Evolutionary conservation across 495 filamentous ascomycete species (phyloP).

Genomic region (Tuber magnatum): DNA sequence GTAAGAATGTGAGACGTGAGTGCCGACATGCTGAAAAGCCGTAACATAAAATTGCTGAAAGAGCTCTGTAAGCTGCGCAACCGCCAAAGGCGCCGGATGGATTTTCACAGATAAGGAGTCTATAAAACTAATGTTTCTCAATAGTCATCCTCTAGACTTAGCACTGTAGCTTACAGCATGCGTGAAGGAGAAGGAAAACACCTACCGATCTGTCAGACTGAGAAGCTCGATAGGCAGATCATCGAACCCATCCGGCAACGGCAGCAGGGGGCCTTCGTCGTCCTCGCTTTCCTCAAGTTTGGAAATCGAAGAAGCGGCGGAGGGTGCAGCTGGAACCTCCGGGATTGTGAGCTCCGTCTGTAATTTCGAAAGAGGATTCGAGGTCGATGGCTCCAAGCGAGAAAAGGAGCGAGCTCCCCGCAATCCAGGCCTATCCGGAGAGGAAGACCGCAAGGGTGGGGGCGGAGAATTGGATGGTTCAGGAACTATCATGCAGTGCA

Average conservation of each 20-base stretch:
- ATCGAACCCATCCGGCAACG: constrained; percentile 55
- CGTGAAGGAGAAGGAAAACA: background rate
- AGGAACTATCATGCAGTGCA: constrained; percentile 14
- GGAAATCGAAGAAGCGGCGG: constrained; percentile 47
- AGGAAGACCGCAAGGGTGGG: constrained; percentile 33
- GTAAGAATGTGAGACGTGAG: constrained; percentile 61
- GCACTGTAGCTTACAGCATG: background rate
- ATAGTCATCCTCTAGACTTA: constrained; percentile 26
- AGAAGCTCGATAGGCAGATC: constrained; percentile 88
- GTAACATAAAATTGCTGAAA: constrained; percentile 93
- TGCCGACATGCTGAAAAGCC: constrained; percentile 74
- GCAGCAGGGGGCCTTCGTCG: constrained; percentile 43
- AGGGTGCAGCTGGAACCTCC: constrained; percentile 23
- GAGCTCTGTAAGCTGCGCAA: constrained; percentile 72
- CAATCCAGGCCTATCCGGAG: constrained; percentile 35
- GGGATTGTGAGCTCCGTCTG: constrained; percentile 27
- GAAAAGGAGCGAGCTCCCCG: constrained; percentile 42
- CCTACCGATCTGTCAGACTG: constrained; percentile 77
- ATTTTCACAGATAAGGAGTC: constrained; percentile 83
- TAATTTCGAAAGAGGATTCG: constrained; percentile 35
- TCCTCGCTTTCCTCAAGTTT: constrained; percentile 53
- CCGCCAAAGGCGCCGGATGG: constrained; percentile 71
- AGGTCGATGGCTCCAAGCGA: constrained; percentile 40
- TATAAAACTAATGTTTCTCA: constrained; percentile 60
- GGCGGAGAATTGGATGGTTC: constrained; percentile 28